These are phyloP conservation scores for Pleurotus ostreatus DNA, from an alignment of 768 basidiomycete genomes.

Conservation along the genomic window DNA sequence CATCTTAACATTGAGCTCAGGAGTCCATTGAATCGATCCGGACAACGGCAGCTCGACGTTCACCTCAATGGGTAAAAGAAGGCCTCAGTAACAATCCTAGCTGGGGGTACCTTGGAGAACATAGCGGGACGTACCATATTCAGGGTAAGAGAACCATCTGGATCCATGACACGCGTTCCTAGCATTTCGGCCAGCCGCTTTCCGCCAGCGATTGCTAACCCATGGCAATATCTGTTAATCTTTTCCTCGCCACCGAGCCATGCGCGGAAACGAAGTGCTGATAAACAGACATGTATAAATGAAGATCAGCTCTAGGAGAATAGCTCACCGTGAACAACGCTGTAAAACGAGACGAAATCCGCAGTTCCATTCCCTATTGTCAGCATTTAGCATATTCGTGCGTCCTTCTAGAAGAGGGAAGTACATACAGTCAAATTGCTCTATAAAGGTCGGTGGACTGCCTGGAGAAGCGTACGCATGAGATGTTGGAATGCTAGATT, in stretches of 20 bases:
- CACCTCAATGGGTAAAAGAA: conserved; percentile 19
- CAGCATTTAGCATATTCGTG: not conserved
- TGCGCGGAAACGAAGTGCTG: conserved; percentile 74
- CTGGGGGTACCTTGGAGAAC: not conserved
- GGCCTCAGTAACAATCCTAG: not conserved
- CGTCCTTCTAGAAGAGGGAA: not conserved
- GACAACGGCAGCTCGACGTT: conserved; percentile 42
- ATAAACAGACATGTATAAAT: not conserved
- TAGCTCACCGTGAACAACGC: conserved; percentile 42
- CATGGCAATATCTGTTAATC: conserved; percentile 72
- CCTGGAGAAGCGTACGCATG: conserved; percentile 42
- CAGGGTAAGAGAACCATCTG: conserved; percentile 49
- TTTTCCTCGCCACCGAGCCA: conserved; percentile 79
- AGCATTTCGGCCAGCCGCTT: conserved; percentile 58
- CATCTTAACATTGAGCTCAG: conserved; percentile 21
- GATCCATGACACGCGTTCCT: conserved; percentile 64
- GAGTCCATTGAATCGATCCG: conserved; percentile 14
- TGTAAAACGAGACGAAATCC: conserved; percentile 47
- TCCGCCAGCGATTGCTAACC: conserved; percentile 67
- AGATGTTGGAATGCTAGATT: conserved; percentile 55
- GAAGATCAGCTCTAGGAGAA: not conserved
- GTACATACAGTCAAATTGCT: conserved; percentile 36
- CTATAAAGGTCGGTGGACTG: conserved; percentile 32
- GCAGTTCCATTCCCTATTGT: conserved; percentile 52
- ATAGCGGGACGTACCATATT: conserved; percentile 59